A percentile compares a stretch with the other conserved stretches of the same genome.
These are phyloP conservation scores for Smittium mucronatum DNA, from an alignment of 371 early-diverging fungal species.

Conservation along the genomic window DNA sequence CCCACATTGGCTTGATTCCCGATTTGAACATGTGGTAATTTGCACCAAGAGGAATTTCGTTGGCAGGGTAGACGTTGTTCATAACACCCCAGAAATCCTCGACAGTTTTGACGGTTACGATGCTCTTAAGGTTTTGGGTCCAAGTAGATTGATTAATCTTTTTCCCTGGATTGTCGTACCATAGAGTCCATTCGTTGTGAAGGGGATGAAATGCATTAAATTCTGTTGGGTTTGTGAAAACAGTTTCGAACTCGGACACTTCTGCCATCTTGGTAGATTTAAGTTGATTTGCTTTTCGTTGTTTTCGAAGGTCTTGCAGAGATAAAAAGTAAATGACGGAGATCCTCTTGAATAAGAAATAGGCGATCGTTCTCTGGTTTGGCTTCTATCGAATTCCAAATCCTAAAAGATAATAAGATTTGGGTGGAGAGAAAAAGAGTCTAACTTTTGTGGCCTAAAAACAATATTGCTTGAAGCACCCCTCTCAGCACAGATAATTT, in stretches of 20 bases:
- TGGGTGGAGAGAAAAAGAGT: no score
- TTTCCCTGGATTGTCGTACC: constrained; percentile 80
- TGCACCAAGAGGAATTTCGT: constrained; percentile 60
- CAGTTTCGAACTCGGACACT: constrained; percentile 26
- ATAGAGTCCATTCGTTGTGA: constrained; percentile 79
- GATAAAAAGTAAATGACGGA: no score
- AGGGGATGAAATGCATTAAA: constrained; percentile 82
- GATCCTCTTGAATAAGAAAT: no score
- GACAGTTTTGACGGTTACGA: constrained; percentile 75
- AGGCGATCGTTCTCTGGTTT: no score
- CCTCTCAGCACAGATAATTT: no score
- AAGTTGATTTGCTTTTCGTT: not conserved
- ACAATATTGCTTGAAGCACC: no score
- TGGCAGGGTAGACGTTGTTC: constrained; percentile 76
- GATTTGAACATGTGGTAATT: constrained; percentile 96
- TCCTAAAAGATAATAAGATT: no score
- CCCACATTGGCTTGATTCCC: constrained; percentile 98
- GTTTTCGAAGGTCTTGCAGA: no score
- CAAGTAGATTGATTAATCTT: constrained; percentile 64
- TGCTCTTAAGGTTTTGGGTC: constrained; percentile 74
- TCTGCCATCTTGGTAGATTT: constrained; percentile 7
- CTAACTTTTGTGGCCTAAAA: no score
- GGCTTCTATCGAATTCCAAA: no score
- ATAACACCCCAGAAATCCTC: constrained; percentile 91
- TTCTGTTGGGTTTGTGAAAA: constrained; percentile 43